These are phyloP conservation scores for Barnettozyma sp. DNA, from an alignment of 805 yeast genomes.

Conservation along the genomic window DNA sequence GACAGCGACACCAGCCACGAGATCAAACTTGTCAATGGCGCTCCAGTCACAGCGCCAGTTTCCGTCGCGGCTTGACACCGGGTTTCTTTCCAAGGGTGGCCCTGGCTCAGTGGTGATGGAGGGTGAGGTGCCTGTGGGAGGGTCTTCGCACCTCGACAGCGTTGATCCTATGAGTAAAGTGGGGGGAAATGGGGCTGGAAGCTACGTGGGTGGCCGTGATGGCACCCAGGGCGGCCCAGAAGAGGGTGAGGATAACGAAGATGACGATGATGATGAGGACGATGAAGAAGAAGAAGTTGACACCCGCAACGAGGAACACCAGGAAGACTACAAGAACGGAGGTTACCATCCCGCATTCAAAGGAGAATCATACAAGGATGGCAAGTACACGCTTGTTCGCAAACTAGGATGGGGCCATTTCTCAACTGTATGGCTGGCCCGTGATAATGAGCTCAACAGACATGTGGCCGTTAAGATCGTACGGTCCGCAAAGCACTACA, in stretches of 20 bases:
- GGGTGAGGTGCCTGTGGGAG: no score
- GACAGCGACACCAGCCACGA: no score
- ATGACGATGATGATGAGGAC: no score
- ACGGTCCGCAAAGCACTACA: constrained; percentile 81
- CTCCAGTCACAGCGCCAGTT: constrained; percentile 4
- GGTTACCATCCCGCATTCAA: constrained; percentile 93
- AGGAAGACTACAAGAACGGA: constrained; percentile 79
- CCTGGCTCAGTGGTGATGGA: not conserved
- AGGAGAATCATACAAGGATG: constrained; percentile 77
- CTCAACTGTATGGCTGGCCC: constrained; percentile 91
- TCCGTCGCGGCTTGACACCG: constrained; percentile 4
- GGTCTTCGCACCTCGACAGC: constrained; percentile 1
- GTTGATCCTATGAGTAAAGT: no score
- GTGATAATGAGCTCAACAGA: constrained; percentile 44
- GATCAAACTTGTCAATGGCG: constrained; percentile 3
- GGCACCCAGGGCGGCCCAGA: no score
- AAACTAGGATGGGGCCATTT: constrained; percentile 99
- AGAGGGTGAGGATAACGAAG: no score
- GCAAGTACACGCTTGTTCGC: constrained; percentile 71
- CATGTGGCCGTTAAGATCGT: constrained; percentile 96
- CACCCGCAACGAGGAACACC: constrained; percentile 72
- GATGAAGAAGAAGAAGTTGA: constrained; percentile 29
- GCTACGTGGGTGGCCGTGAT: no score
- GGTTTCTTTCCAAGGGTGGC: not conserved
- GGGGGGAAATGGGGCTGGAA: no score